Evolutionary conservation across 176 grass and related monocot genomes (phyloP), one percentile per base, ranked within the genome.

Genomic region (Chloris gayana): DNA sequence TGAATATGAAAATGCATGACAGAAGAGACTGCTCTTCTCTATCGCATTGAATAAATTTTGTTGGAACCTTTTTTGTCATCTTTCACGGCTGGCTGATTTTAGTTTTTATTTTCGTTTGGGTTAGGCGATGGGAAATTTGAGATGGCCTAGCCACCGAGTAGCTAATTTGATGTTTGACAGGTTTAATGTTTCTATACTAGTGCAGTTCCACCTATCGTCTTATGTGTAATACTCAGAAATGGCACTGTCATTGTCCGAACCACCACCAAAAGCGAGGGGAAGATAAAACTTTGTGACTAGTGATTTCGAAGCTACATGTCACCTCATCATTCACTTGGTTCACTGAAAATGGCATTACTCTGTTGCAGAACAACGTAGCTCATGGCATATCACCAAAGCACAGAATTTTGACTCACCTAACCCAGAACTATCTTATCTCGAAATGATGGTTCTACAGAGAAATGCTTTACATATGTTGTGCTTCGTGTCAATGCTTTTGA

Each of bases 141-240:
- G 30, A 35, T 77, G 53, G 44, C 14, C 10, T 14, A 27, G 10
- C 56, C 39, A 42, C 39, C 72, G 67, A 67, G 51, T 47, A 4
- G 6, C 18, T 17, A 64, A 31, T 45, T 61, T 50, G 24, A 29
- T 78, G 56, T 44, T 75, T 54, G 70, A 54, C 87, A 69, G 46
- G 41, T 80, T 29, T 56, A 42, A 53, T 66, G 6, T 39, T 64
- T 81, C n/a, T 66, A 26, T 59, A 47, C 57, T 65, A 81, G 71
- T 85, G 87, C 45, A 46, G 70, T 81, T 89, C 77, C 76, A 81
- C 87, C 82, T 85, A 85, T 81, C 74, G 24, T 57, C 34, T 72
- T 47, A 59, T 58, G 37, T 83, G 80, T 59, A 18, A 78, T 35
- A 57, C 45, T 87, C 4, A 21, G 10, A 34, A 10, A n/a, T 77